phyloP scores from a whole-genome alignment of 495 filamentous ascomycete genomes.

The Penicillium argentinense region DNA sequence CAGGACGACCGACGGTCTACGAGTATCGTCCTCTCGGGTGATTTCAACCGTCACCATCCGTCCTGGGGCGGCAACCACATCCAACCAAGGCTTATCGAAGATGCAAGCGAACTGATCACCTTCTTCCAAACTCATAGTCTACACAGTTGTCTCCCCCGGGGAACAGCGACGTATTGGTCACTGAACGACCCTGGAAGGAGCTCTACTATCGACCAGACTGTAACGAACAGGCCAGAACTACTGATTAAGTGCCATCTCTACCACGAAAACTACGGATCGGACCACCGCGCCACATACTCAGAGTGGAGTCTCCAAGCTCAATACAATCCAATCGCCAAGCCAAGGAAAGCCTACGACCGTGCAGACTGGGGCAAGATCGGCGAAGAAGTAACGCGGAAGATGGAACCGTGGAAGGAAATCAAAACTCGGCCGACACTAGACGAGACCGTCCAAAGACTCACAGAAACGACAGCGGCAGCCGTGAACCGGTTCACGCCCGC shows the following conservation, averaged over 20 bases:
- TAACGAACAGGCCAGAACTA: constrained; percentile 8
- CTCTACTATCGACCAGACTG: constrained; percentile 18
- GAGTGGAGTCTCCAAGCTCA: constrained; percentile 20
- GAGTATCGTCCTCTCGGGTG: constrained; percentile 16
- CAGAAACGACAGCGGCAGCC: constrained; percentile 4
- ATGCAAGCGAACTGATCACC: constrained; percentile 18
- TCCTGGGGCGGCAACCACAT: constrained; percentile 19
- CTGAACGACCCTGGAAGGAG: constrained; percentile 17
- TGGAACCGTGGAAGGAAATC: constrained; percentile 13
- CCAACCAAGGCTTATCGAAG: constrained; percentile 13
- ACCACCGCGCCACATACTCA: constrained; percentile 20
- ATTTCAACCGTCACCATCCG: constrained; percentile 27
- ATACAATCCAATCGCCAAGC: constrained; percentile 6
- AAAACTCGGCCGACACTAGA: constrained; percentile 14
- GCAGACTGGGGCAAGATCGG: constrained; percentile 24
- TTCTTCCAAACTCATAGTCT: constrained; percentile 19
- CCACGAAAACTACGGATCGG: constrained; percentile 21
- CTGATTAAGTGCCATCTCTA: constrained; percentile 20
- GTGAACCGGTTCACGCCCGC: constrained; percentile 8
- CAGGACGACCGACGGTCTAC: constrained; percentile 3
- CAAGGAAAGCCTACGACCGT: constrained; percentile 22
- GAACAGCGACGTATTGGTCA: constrained; percentile 15
- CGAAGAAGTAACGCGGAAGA: constrained; percentile 4
- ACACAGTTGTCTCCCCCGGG: too few species aligned
- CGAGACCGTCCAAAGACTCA: constrained; percentile 5